Evolutionary conservation across 2,329 filamentous ascomycete genomes (phyloP).

Genomic region (Phyllosticta citriasiana): DNA sequence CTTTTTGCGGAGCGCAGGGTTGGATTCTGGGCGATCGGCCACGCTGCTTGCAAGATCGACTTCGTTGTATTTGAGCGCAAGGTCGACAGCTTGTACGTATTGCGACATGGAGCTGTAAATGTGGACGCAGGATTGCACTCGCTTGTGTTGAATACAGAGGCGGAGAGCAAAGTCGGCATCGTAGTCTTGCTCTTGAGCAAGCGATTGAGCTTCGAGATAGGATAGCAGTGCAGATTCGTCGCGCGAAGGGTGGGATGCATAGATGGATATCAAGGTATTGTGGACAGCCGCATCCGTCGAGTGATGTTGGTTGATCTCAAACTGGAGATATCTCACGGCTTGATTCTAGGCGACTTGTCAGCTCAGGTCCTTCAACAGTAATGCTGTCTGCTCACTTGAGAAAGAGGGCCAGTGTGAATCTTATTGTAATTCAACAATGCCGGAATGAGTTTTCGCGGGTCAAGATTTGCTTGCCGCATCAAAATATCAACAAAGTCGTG

Average conservation of each 20-base stretch:
- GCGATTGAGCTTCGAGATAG: conserved; percentile 81
- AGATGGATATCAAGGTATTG: conserved; percentile 93
- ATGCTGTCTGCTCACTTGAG: conserved; percentile 28
- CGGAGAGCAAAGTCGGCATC: conserved; percentile 94
- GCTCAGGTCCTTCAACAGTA: not conserved
- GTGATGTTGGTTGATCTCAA: conserved; percentile 78
- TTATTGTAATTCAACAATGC: conserved; percentile 91
- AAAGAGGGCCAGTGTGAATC: conserved; percentile 56
- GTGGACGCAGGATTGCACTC: conserved; percentile 89
- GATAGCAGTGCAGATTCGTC: conserved; percentile 78
- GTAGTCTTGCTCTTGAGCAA: conserved; percentile 64
- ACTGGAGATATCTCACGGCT: conserved; percentile 85
- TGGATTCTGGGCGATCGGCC: conserved; percentile 46
- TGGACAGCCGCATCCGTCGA: conserved; percentile 80
- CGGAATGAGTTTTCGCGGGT: conserved; percentile 81
- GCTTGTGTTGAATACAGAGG: conserved; percentile 86
- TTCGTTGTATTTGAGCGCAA: conserved; percentile 81
- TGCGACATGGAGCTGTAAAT: conserved; percentile 97
- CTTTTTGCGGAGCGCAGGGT: conserved; percentile 75
- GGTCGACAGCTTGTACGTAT: conserved; percentile 83
- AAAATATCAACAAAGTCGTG: conserved; percentile 87
- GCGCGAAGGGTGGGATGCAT: conserved; percentile 72
- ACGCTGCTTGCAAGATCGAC: conserved; percentile 84
- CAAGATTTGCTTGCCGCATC: conserved; percentile 79
- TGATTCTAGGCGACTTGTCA: conserved; percentile 51